Conservation (phyloP, 768 basidiomycete species). For the Lanmaoa pseudosensibilis region DNA sequence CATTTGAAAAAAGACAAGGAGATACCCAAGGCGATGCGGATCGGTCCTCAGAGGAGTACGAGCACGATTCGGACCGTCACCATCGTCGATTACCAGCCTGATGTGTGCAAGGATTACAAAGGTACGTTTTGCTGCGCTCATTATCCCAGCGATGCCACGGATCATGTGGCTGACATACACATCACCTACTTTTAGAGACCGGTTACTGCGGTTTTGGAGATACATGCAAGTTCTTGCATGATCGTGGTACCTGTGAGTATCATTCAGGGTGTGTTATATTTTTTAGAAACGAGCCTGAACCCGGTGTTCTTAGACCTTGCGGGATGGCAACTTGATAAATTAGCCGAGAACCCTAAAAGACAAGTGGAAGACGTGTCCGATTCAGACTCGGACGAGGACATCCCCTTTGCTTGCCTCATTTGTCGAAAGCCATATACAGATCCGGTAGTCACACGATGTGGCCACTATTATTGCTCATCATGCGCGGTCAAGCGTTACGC, state of each 20-base stretch:
- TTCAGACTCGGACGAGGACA: slow-evolving; percentile 78
- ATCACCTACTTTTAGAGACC: slow-evolving; percentile 63
- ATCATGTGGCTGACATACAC: slow-evolving; percentile 14
- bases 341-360: slow-evolving; percentile 75
- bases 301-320: slow-evolving; percentile 66
- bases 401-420: slow-evolving; percentile 98
- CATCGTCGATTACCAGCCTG: slow-evolving; percentile 96
- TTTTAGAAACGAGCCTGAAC: slow-evolving; percentile 9
- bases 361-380: slow-evolving; percentile 56
- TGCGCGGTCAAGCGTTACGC: slow-evolving; percentile 95
- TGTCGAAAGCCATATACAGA: slow-evolving; percentile 94
- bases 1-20: slow-evolving; percentile 83
- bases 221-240: slow-evolving; percentile 98
- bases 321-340: slow-evolving; percentile 97
- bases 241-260: slow-evolving; percentile 87
- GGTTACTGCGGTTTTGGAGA: slow-evolving; percentile 99
- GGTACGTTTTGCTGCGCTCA: slow-evolving; percentile 50
- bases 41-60: slow-evolving; percentile 71
- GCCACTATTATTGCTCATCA: slow-evolving; percentile 92
- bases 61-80: slow-evolving; percentile 93
- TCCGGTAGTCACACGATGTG: slow-evolving; percentile 93
- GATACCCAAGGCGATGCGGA: slow-evolving; percentile 84
- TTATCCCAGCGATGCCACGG: slow-evolving; percentile 4
- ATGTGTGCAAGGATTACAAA: slow-evolving; percentile 99
- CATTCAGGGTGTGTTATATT: not conserved